phyloP scores from a whole-genome alignment of 768 basidiomycete genomes.

The Phanerochaete carnosa region DNA sequence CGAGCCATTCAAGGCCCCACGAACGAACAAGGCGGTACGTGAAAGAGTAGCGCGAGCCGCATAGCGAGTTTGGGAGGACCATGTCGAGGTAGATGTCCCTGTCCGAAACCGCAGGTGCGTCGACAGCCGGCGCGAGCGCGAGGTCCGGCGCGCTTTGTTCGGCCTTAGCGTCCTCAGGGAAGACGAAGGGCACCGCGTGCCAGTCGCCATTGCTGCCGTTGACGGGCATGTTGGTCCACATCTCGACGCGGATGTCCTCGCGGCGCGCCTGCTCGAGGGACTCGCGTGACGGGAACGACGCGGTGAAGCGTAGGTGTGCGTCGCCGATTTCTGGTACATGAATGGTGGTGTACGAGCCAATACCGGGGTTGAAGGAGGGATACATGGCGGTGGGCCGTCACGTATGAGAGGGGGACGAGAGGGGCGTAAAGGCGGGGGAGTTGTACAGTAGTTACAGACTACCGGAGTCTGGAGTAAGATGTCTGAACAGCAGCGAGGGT shows the following conservation, averaged over 20 bases:
- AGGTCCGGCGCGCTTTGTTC: constrained; percentile 1
- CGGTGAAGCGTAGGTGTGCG: constrained; percentile 20
- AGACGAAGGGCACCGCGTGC: constrained; percentile 20
- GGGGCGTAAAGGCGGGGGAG: not conserved
- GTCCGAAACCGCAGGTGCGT: not conserved
- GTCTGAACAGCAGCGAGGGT: not conserved
- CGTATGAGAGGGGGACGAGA: not conserved
- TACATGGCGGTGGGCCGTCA: not conserved
- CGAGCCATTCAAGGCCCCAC: constrained; percentile 25
- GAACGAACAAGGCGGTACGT: constrained; percentile 26
- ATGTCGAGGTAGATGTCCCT: constrained; percentile 16
- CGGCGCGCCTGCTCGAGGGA: constrained; percentile 16
- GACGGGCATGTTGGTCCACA: constrained; percentile 28
- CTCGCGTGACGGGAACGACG: constrained; percentile 20
- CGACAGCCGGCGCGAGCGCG: constrained; percentile 1
- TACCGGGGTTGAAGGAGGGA: constrained; percentile 18
- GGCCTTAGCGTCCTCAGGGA: not conserved
- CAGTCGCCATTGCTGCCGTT: constrained; percentile 21
- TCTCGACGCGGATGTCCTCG: constrained; percentile 22
- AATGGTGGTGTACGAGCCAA: constrained; percentile 16
- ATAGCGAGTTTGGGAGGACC: not conserved
- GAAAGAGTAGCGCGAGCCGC: constrained; percentile 19
- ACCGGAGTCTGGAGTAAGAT: constrained; percentile 14
- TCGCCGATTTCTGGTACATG: constrained; percentile 5
- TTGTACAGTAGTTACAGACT: constrained; percentile 4